These are phyloP conservation scores for Thalassiosira mediterranea DNA, from an alignment of 352 stramenopile genomes.

Conservation along the genomic window DNA sequence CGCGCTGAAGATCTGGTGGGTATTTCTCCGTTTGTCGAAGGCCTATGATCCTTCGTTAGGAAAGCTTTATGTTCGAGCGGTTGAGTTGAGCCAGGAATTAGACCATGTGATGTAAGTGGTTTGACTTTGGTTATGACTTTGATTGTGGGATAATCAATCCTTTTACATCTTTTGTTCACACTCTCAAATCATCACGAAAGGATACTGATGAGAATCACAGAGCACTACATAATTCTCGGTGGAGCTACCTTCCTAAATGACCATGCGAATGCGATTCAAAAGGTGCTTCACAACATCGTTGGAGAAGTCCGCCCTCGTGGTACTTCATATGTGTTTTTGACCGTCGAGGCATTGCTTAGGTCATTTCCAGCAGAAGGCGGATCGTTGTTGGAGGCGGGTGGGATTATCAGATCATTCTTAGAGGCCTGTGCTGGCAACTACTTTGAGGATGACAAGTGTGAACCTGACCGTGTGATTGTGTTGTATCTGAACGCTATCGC, in stretches of 20 bases:
- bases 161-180: background rate
- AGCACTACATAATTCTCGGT: constrained; percentile 55
- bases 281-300: constrained; percentile 37
- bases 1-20: constrained; percentile 42
- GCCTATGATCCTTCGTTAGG: constrained; percentile 34
- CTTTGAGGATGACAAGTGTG: constrained; percentile 25
- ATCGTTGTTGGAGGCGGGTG: constrained; percentile 28
- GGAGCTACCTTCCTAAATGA: constrained; percentile 41
- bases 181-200: too few species aligned
- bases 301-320: constrained; percentile 46
- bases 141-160: background rate
- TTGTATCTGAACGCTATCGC: constrained; percentile 53
- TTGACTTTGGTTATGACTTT: background rate
- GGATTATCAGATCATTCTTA: constrained; percentile 30
- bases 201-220: constrained; percentile 48
- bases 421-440: constrained; percentile 41
- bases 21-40: constrained; percentile 41
- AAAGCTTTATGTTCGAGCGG: constrained; percentile 41
- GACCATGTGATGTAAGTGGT: constrained; percentile 52
- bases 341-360: constrained; percentile 38
- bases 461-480: constrained; percentile 55
- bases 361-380: constrained; percentile 39
- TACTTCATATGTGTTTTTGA: constrained; percentile 35
- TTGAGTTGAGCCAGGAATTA: constrained; percentile 46
- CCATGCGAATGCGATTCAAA: constrained; percentile 35